Evolutionary conservation across 257 asterid species (phyloP).

Genomic region (Solanum pimpinellifolium): DNA sequence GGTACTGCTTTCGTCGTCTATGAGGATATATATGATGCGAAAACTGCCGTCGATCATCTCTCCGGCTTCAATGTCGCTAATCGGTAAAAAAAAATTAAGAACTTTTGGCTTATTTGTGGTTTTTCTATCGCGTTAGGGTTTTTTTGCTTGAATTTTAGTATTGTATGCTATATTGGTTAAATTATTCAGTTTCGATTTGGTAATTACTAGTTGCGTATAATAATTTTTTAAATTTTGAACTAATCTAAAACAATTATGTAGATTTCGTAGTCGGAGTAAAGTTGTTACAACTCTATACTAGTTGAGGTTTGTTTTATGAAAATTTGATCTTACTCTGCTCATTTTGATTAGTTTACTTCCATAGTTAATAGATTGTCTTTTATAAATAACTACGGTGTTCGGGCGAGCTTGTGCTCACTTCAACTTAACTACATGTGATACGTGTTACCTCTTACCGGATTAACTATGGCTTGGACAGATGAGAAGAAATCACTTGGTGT

Average conservation of each 20-base stretch:
- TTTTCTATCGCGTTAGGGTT: background rate
- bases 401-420: background rate
- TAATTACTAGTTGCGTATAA: background rate
- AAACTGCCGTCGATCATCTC: constrained; percentile 84
- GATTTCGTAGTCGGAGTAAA: background rate
- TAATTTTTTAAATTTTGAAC: background rate
- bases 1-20: constrained; percentile 93
- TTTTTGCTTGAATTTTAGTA: background rate
- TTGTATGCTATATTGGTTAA: background rate
- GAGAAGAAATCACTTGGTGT: background rate
- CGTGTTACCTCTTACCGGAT: background rate
- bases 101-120: background rate
- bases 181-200: background rate
- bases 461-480: no score
- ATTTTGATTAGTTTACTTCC: background rate
- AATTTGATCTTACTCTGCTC: background rate
- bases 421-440: no score
- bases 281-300: background rate
- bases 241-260: background rate
- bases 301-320: background rate
- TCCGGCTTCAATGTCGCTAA: constrained; percentile 92
- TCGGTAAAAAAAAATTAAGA: background rate
- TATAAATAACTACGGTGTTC: background rate
- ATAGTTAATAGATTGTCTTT: background rate
- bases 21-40: constrained; percentile 92